A percentile compares a stretch with the other conserved stretches of the same genome.
phyloP scores from a whole-genome alignment of 2,329 filamentous ascomycete genomes.

The Blastomyces parvus region DNA sequence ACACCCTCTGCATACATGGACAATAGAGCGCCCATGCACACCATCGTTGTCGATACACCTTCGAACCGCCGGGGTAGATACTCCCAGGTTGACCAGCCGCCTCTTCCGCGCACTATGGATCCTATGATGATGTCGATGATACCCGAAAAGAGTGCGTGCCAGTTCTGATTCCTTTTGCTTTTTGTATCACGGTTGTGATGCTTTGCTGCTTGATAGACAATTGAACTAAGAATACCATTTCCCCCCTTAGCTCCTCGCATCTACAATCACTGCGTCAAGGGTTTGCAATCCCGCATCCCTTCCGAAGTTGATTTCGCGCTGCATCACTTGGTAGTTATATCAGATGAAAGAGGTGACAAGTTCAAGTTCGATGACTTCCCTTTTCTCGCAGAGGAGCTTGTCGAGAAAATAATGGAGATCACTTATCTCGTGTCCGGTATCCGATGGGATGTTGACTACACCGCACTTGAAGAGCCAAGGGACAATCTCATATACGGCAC shows the following conservation, averaged over 20 bases:
- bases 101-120: conserved; percentile 26
- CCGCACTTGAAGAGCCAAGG: conserved; percentile 44
- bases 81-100: conserved; percentile 24
- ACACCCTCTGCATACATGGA: not conserved
- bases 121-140: conserved; percentile 26
- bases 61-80: conserved; percentile 35
- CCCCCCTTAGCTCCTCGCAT: conserved; percentile 47
- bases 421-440: conserved; percentile 72
- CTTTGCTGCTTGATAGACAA: not conserved
- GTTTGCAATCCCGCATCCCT: conserved; percentile 67
- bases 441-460: conserved; percentile 70
- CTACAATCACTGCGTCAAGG: conserved; percentile 77
- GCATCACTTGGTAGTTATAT: conserved; percentile 91
- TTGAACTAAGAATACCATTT: not conserved
- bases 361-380: conserved; percentile 91
- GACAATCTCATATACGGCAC: conserved; percentile 55
- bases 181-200: not conserved
- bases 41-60: conserved; percentile 32
- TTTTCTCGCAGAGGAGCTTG: conserved; percentile 74
- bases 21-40: conserved; percentile 7
- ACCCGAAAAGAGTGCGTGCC: conserved; percentile 7
- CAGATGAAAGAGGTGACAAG: conserved; percentile 86
- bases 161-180: not conserved
- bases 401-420: conserved; percentile 71
- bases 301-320: conserved; percentile 87